Conservation (phyloP, 352 stramenopile genomes). For the Peronospora belbahrii region DNA sequence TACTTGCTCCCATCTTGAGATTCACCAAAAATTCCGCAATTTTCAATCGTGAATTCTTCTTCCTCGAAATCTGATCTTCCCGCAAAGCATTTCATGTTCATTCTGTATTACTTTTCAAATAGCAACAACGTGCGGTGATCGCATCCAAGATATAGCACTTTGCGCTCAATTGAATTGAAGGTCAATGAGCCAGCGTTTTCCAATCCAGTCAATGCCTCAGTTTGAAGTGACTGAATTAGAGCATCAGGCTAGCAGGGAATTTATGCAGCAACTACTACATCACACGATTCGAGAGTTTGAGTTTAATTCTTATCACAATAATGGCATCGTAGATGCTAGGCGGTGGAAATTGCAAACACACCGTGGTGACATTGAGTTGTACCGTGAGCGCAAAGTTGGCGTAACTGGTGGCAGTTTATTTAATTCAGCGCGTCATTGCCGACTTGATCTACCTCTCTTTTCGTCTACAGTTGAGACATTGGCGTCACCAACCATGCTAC, state of each 20-base stretch:
- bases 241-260: conserved; percentile 21
- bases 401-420: conserved; percentile 22
- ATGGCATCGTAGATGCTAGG: conserved; percentile 26
- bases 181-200: conserved; percentile 32
- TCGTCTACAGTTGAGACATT: conserved; percentile 23
- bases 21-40: too few species aligned
- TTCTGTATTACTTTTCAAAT: too few species aligned
- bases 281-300: conserved; percentile 47
- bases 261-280: conserved; percentile 33
- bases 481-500: conserved; percentile 33
- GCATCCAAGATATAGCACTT: too few species aligned
- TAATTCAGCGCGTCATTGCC: conserved; percentile 17
- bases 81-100: too few species aligned
- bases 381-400: conserved; percentile 29
- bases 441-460: conserved; percentile 26
- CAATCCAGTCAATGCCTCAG: conserved; percentile 33
- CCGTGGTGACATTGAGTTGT: conserved; percentile 38
- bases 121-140: too few species aligned
- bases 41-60: too few species aligned
- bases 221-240: conserved; percentile 29
- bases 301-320: conserved; percentile 25
- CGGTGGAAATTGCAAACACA: conserved; percentile 41
- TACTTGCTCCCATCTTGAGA: too few species aligned
- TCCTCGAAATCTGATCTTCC: too few species aligned
- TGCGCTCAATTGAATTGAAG: conserved; percentile 2